Percentiles rank a stretch among this genome's conserved stretches.
Conservation (phyloP, 2,329 filamentous ascomycete species). For the Thermoascus crustaceus region DNA sequence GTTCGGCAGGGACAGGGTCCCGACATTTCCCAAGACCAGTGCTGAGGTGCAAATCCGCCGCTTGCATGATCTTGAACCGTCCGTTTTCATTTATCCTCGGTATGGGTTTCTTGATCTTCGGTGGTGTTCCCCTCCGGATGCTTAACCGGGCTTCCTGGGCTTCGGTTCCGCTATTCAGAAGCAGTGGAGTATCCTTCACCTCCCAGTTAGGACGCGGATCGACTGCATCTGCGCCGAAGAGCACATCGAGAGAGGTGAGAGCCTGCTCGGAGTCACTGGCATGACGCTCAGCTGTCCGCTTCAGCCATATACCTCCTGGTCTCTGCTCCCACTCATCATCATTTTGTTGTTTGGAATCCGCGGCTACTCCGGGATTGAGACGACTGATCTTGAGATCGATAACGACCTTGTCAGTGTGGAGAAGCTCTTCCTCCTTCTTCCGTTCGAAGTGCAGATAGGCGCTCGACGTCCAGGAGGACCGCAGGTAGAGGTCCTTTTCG, state of each 20-base stretch:
- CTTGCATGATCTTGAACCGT: constrained; percentile 94
- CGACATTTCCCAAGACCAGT: constrained; percentile 81
- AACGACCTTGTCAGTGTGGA: constrained; percentile 65
- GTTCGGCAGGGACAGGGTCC: constrained; percentile 69
- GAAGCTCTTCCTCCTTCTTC: constrained; percentile 78
- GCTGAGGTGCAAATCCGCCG: constrained; percentile 88
- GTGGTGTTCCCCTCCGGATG: constrained; percentile 62
- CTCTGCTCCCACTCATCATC: constrained; percentile 69
- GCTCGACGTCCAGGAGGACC: constrained; percentile 61
- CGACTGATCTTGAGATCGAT: constrained; percentile 69
- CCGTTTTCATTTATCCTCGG: constrained; percentile 79
- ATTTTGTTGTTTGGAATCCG: constrained; percentile 46
- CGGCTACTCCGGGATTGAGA: constrained; percentile 55
- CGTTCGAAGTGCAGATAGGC: constrained; percentile 76
- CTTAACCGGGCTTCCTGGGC: constrained; percentile 66
- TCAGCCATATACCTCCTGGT: constrained; percentile 72
- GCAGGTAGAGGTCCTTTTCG: constrained; percentile 82
- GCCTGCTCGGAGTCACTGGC: constrained; percentile 66
- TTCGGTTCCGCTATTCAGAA: constrained; percentile 56
- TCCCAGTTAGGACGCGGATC: constrained; percentile 83
- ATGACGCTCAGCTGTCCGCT: constrained; percentile 62
- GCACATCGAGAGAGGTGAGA: constrained; percentile 73
- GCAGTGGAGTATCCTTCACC: constrained; percentile 63
- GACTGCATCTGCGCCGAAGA: constrained; percentile 85
- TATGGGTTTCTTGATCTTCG: constrained; percentile 58